Conservation (phyloP, 164 flowering plant genomes). For the Taxillus chinensis region DNA sequence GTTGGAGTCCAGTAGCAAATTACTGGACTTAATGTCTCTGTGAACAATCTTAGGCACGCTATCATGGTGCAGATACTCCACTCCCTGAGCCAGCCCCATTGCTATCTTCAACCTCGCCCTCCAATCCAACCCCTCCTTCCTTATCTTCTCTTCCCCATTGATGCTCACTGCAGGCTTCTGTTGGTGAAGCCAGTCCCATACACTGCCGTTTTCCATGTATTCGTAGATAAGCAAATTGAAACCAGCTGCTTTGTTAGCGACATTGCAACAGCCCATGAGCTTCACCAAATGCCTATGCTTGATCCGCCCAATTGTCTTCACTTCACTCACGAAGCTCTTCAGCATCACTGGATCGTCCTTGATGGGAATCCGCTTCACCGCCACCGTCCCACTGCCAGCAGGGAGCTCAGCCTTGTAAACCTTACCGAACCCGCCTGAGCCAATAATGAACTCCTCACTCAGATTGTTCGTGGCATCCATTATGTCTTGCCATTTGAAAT, state of each 20-base stretch:
- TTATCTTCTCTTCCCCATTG: conserved; percentile 11
- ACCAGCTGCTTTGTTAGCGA: conserved; percentile 26
- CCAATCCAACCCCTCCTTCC: conserved; percentile 55
- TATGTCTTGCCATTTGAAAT: conserved; percentile 74
- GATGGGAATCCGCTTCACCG: conserved; percentile 73
- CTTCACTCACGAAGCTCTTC: conserved; percentile 76
- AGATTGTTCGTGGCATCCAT: conserved; percentile 81
- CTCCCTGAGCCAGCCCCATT: conserved; percentile 76
- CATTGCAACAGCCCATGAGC: conserved; percentile 62
- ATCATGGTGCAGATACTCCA: conserved; percentile 93
- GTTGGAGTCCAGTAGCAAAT: conserved; percentile 66
- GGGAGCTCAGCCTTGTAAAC: conserved; percentile 68
- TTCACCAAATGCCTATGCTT: conserved; percentile 93
- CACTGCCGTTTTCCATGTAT: conserved; percentile 92
- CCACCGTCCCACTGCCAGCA: conserved; percentile 50
- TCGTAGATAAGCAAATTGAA: conserved; percentile 72
- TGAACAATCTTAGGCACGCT: conserved; percentile 84
- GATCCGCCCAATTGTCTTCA: conserved; percentile 78
- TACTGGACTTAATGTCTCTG: conserved; percentile 90
- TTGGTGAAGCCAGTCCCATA: conserved; percentile 91
- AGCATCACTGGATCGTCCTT: conserved; percentile 54
- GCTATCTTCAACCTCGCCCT: conserved; percentile 65
- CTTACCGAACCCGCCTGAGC: conserved; percentile 89
- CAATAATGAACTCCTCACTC: conserved; percentile 66
- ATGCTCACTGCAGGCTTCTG: neutral